Base-by-base conservation (phyloP, 306 rosid species). In the Clitoria ternatea region DNA sequence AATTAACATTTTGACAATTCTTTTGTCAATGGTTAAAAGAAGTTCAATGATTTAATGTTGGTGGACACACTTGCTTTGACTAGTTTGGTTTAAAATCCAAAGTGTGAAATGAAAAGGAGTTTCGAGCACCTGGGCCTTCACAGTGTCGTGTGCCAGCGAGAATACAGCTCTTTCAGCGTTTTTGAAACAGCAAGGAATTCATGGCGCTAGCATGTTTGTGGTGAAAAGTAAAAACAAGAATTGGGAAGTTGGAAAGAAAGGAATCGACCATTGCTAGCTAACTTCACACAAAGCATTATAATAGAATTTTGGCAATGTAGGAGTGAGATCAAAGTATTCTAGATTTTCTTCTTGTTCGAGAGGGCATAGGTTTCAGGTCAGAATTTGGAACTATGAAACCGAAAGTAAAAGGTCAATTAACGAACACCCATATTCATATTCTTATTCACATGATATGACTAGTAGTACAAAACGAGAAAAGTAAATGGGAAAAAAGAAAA, bases 311-410 rank as follows among this genome's bases (percentile, higher is more conserved):
- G 76, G 76, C 37, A 39, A 24, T 37, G 29, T 66, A 79, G 70
- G 79, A 73, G 83, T 73, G 66, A 52, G 22, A 50, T 73, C 71
- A 40, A 79, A 73, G 83, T 49, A 79, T 79, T 73, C 83, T 72
- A 48, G 26, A 66, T 47, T 56, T 64, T 65, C 70, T 56, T 45
- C 63, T 36, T 27, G 37, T 33, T 4, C 45, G 54, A 36, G 35
- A 40, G 72, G 44, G 27, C 43, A 44, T 9, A 61, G 20, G 26
- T 11, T 18, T 67, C 11, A 12, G n/a, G 11, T 15, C 48, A 0
- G 26, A 62, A 15, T 52, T 36, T 24, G 1, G 26, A 62, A 15
- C 62, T 36, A 37, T 22, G 7, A 39, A 55, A 36, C 11, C 4
- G 4, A 22, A 47, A 72, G 69, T 20, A 32, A 59, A 71, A n/a